These are phyloP conservation scores for Fusarium brachygibbosum DNA, from an alignment of 2,329 filamentous ascomycete species.

Conservation along the genomic window DNA sequence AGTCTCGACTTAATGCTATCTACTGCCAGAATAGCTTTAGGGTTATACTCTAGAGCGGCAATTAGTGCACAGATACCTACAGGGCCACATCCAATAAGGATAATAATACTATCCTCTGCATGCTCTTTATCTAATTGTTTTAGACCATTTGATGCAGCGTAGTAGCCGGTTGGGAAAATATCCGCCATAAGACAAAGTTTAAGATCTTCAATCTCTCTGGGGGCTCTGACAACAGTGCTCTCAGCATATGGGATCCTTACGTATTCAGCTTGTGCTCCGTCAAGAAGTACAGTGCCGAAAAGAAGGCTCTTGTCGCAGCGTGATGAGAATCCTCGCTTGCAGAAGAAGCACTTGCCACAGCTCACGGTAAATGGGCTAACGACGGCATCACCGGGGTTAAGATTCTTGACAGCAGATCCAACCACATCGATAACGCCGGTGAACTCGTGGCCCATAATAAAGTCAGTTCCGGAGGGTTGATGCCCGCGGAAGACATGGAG, in stretches of 20 bases:
- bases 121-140: not conserved
- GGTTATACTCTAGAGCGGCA: constrained; percentile 24
- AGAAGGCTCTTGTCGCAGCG: constrained; percentile 28
- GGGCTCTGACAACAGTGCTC: constrained; percentile 29
- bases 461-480: constrained; percentile 73
- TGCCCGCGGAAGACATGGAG: constrained; percentile 87
- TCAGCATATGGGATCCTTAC: constrained; percentile 31
- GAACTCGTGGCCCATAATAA: constrained; percentile 84
- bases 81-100: constrained; percentile 36
- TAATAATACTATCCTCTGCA: not conserved
- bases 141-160: constrained; percentile 69
- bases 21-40: constrained; percentile 19
- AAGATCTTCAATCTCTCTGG: constrained; percentile 8
- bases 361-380: constrained; percentile 38
- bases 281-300: constrained; percentile 15
- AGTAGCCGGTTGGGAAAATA: constrained; percentile 39
- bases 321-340: constrained; percentile 19
- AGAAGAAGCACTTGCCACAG: constrained; percentile 41
- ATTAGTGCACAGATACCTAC: constrained; percentile 36
- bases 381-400: constrained; percentile 11
- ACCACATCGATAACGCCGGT: constrained; percentile 78
- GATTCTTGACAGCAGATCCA: constrained; percentile 64
- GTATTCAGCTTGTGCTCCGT: constrained; percentile 39
- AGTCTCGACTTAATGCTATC: constrained; percentile 34
- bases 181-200: constrained; percentile 41